Evolutionary conservation across 2,329 filamentous ascomycete species (phyloP), one percentile per base, ranked within the genome.

Genomic region (Phyllosticta citribraziliensis): DNA sequence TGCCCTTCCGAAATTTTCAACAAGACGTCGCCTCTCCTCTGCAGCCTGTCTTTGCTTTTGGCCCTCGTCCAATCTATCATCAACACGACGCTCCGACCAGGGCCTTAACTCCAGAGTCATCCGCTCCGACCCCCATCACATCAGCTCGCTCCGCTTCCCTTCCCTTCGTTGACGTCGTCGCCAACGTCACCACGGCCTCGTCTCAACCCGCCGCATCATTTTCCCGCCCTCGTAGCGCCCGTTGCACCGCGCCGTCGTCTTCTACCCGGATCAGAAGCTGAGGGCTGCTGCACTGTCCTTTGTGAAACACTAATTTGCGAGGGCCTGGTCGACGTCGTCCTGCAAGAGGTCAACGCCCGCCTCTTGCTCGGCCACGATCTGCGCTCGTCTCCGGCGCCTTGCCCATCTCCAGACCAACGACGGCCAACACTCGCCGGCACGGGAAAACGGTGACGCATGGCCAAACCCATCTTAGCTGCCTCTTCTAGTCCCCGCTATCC

Each of bases 1-100:
- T 47, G 40, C 40, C 40, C 40, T 12, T 8, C 17, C 35, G 10
- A 40, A n/a, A 47, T n/a, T 47, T 14, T 47, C 40, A n/a, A 47
- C 12, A 40, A 40, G 17, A 40, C 35, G 35, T 47, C 40, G n/a
- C 12, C 10, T 5, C 35, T 40, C 35, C 35, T 40, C 40, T 17
- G 14, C 40, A n/a, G 17, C 6, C 40, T n/a, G 27, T 47, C 55
- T 55, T 60, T 60, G 58, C 58, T 60, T 60, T 60, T 56, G n/a
- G 51, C 40, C 53, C 53, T 56, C 53, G 58, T 55, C 58, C 58
- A 60, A 60, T 60, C 58, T 54, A 60, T 56, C 58, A 52, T 51
- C 58, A 60, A 60, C 58, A 60, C 58, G 58, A 56, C 52, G 53
- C 17, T 47, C 58, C 35, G 58, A 60, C 58, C 58, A 25, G 53